Evolutionary conservation across 2,329 filamentous ascomycete genomes (phyloP).

Genomic region (Arthrobotrys entomopaga): DNA sequence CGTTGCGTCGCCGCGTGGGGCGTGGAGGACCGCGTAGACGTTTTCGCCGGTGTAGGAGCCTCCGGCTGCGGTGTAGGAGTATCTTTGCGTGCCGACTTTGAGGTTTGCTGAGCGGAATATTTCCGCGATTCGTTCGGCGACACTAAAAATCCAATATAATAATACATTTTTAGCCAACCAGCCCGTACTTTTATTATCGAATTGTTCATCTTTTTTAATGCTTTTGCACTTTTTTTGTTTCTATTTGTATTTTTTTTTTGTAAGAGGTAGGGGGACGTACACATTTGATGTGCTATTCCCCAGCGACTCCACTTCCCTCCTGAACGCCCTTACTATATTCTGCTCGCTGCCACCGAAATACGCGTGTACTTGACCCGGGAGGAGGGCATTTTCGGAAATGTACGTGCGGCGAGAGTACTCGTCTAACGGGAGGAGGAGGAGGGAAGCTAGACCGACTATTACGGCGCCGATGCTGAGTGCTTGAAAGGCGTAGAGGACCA

Average conservation of each 20-base stretch:
- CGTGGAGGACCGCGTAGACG: conserved; percentile 90
- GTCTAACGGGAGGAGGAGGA: conserved; percentile 87
- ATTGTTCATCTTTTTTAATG: too few species aligned
- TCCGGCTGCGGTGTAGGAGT: conserved; percentile 83
- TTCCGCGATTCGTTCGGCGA: conserved; percentile 77
- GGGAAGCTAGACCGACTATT: conserved; percentile 86
- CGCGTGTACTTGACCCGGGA: conserved; percentile 95
- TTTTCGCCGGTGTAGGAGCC: conserved; percentile 82
- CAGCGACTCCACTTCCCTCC: conserved; percentile 79
- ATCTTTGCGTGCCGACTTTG: conserved; percentile 88
- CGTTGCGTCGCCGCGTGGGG: conserved; percentile 92
- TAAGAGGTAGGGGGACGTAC: conserved; percentile 35
- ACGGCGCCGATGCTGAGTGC: conserved; percentile 48
- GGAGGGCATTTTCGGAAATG: conserved; percentile 94
- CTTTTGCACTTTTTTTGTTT: too few species aligned
- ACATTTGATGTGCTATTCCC: conserved; percentile 62
- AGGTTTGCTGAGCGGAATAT: conserved; percentile 82
- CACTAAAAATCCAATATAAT: too few species aligned
- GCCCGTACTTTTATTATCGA: too few species aligned
- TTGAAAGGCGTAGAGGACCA: conserved; percentile 53
- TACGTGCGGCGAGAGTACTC: conserved; percentile 92
- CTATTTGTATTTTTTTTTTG: background rate
- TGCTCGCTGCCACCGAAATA: conserved; percentile 98
- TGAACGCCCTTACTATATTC: conserved; percentile 89
- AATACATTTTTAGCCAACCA: too few species aligned